Conservation (phyloP, 2,329 filamentous ascomycete genomes). For the Trichophyton simii region DNA sequence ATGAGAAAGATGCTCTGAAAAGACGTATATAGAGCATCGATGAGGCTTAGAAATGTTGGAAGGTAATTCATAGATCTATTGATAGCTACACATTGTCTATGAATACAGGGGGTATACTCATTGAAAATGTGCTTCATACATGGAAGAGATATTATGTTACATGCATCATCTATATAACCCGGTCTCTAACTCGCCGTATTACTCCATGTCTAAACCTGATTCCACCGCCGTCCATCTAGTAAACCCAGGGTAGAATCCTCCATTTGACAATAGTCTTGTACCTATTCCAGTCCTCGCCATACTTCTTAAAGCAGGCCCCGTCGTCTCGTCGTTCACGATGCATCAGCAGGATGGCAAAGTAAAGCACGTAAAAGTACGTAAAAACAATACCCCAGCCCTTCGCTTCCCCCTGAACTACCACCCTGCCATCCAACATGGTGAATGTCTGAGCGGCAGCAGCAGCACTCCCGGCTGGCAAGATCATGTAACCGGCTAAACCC, state of each 20-base stretch:
- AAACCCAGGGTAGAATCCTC: slow-evolving; percentile 13
- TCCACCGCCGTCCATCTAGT: neutral
- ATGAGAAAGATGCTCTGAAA: too few species aligned
- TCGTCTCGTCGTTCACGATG: slow-evolving; percentile 17
- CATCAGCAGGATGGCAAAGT: slow-evolving; percentile 15
- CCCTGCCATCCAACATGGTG: slow-evolving; percentile 8
- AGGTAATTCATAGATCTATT: neutral
- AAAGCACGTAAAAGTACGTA: slow-evolving; percentile 16
- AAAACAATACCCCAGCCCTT: slow-evolving; percentile 13
- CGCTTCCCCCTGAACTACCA: slow-evolving; percentile 7
- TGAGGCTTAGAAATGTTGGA: too few species aligned
- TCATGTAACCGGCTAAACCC: slow-evolving; percentile 13
- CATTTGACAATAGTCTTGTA: slow-evolving; percentile 13
- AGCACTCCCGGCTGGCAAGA: slow-evolving; percentile 6
- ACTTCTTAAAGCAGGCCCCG: slow-evolving; percentile 14
- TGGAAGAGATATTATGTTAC: neutral
- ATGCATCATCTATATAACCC: neutral
- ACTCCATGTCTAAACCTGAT: neutral
- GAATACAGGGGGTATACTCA: too few species aligned
- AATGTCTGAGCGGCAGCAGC: neutral
- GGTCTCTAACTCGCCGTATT: neutral
- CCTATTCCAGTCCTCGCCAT: slow-evolving; percentile 14
- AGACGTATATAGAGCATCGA: too few species aligned
- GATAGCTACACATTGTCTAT: too few species aligned
- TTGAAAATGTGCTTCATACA: neutral